These are phyloP conservation scores for Linderina pennispora DNA, from an alignment of 192 early-diverging fungal genomes.

Conservation along the genomic window DNA sequence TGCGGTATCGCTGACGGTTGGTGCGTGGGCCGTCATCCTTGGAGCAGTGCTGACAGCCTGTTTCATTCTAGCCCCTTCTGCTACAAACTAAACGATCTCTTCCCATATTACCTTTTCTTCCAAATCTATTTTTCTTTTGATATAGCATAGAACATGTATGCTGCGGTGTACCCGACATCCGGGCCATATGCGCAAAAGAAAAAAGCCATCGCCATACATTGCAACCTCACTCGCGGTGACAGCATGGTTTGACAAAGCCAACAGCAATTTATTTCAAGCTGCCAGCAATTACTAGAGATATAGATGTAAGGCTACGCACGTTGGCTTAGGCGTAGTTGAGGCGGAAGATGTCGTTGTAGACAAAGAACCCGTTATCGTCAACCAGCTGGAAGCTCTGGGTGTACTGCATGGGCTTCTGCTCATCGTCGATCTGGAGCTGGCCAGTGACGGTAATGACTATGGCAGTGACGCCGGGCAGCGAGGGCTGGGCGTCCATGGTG, in stretches of 20 bases:
- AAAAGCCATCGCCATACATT: background rate
- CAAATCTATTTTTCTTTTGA: too few relatives aligned
- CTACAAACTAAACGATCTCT: too few relatives aligned
- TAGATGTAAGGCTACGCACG: too few relatives aligned
- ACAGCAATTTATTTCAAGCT: too few relatives aligned
- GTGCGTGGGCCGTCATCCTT: constrained; percentile 7
- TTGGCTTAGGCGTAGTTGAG: constrained; percentile 61
- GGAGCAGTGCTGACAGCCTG: constrained; percentile 3
- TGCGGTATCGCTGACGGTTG: constrained; percentile 5
- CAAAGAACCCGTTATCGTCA: constrained; percentile 65
- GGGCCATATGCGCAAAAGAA: too few relatives aligned
- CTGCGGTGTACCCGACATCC: too few relatives aligned
- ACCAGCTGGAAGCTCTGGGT: constrained; percentile 84
- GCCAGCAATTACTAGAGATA: too few relatives aligned
- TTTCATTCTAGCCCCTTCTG: background rate
- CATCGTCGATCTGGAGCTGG: constrained; percentile 81
- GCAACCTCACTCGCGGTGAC: too few relatives aligned
- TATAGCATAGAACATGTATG: too few relatives aligned
- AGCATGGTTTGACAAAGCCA: too few relatives aligned
- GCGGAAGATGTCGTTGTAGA: constrained; percentile 86
- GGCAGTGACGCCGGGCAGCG: constrained; percentile 50
- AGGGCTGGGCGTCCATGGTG: constrained; percentile 79
- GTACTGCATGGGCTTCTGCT: constrained; percentile 74
- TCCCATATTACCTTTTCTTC: too few relatives aligned
- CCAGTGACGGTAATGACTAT: constrained; percentile 83